Evolutionary conservation across 2,329 filamentous ascomycete species (phyloP), one percentile per base, ranked within the genome.

Genomic region (Ramularia collo-cygni): DNA sequence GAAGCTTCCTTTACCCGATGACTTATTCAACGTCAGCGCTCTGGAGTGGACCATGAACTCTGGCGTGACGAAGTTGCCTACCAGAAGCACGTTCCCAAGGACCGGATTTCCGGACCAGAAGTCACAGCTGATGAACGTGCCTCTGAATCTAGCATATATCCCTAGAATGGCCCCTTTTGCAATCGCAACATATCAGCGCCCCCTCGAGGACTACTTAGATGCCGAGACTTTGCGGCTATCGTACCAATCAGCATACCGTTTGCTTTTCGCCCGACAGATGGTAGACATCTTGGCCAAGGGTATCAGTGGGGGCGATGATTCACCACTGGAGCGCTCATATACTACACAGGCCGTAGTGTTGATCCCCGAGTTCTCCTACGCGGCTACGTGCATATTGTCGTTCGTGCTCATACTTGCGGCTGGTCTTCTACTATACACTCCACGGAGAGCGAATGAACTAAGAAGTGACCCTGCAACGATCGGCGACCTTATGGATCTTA

Each of bases 211-310:
- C 1, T 64, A 65, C 24, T 36, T 65, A 1, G 58, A 67, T 28
- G 57, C 59, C 17, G 35, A 53, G 10, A 44, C 42, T 0, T 40
- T 72, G 0, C 48, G 53, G 0, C 19, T 46, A 2, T 61, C 64
- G 0, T 70, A 68, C 32, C 55, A 65, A 18, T 52, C 55, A 1
- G 65, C 66, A 4, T 69, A 72, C 38, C 53, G 63, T 10, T 19
- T 73, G 0, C 47, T 72, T 0, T 71, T 73, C 30, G 47, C 64
- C 0, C 51, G 63, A 1, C 42, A 53, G 0, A 57, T 68, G 56
- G 43, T 49, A 0, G 58, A 64, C 4, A 45, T 65, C 1, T 41
- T 66, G 0, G 40, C 36, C 0, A 8, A 19, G 0, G 37, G 53
- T 5, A 41, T 55, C 24, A n/a, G n/a, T n/a, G n/a, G n/a, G n/a